Evolutionary conservation across 495 filamentous ascomycete species (phyloP), one percentile per base, ranked within the genome.

Genomic region (Endocarpon pusillum): DNA sequence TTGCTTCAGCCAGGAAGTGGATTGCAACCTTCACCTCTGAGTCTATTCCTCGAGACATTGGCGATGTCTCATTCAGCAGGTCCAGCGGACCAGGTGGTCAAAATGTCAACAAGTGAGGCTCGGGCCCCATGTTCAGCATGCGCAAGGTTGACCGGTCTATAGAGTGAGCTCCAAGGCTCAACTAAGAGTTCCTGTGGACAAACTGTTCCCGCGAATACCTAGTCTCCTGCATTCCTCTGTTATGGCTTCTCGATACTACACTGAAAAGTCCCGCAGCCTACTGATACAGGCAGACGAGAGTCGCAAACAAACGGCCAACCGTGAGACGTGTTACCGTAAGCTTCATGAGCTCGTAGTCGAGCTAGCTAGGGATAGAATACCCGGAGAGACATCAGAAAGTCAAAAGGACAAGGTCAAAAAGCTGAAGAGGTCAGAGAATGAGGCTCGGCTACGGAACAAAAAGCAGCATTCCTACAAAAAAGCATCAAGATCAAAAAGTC

Each of bases 81-180:
- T 86, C 89, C n/a, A 82, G 81, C 36, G 89, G 89, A 0, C 81
- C 87, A 6, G 89, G 89, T 14, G 89, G 89, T 3, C 89, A 97
- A 48, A 86, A 94, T 58, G 82, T 89, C 29, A 96, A 96, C 55
- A 94, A 94, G 87, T 94, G 61, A 40, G 71, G 62, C 39, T n/a
- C 32, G 27, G 21, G 35, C 22, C 16, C 29, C 31, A 16, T 27
- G 17, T 24, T 19, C n/a, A n/a, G n/a, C n/a, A n/a, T n/a, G n/a
- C n/a, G n/a, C n/a, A n/a, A n/a, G n/a, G n/a, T n/a, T 24, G 15
- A n/a, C 36, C 22, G 6, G 16, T 23, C 4, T 16, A 33, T 44
- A 96, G 89, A 54, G 83, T 89, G 18, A 89, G 85, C 51, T 81
- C 81, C 11, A 97, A 97, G 55, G 89, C 86, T 8, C 94, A 81